Evolutionary conservation across 2,329 filamentous ascomycete genomes (phyloP).

Genomic region (Rhytidhysteron rufulum): DNA sequence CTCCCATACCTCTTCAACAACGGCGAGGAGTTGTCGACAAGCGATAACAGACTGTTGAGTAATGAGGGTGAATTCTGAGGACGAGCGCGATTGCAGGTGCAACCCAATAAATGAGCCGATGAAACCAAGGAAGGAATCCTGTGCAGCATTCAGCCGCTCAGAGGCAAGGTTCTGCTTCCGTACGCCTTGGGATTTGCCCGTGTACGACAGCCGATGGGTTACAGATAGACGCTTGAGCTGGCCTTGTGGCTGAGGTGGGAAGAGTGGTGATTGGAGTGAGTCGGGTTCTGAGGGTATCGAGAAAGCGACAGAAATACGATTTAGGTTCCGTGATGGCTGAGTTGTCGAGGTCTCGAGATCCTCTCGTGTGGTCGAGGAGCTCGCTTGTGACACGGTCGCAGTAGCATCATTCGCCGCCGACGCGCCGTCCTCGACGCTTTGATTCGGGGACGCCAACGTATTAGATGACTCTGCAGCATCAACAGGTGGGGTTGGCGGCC

Average conservation of each 20-base stretch:
- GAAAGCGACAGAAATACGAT: slow-evolving; percentile 32
- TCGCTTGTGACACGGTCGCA: slow-evolving; percentile 31
- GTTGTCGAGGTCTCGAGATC: slow-evolving; percentile 22
- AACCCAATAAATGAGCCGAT: slow-evolving; percentile 92
- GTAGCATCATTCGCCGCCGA: slow-evolving; percentile 45
- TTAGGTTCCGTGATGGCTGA: slow-evolving; percentile 27
- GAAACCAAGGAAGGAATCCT: slow-evolving; percentile 86
- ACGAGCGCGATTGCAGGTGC: slow-evolving; percentile 87
- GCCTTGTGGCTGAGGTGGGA: slow-evolving; percentile 21
- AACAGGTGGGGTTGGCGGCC: slow-evolving; percentile 37
- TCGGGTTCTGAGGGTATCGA: slow-evolving; percentile 36
- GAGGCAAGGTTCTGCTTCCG: slow-evolving; percentile 74
- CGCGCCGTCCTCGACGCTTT: slow-evolving; percentile 17
- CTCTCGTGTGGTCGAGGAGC: slow-evolving; percentile 21
- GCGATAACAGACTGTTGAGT: slow-evolving; percentile 81
- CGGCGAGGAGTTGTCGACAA: slow-evolving; percentile 71
- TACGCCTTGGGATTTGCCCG: slow-evolving; percentile 60
- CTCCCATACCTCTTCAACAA: slow-evolving; percentile 78
- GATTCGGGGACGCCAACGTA: slow-evolving; percentile 22
- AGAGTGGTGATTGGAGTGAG: slow-evolving; percentile 25
- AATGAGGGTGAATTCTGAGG: slow-evolving; percentile 74
- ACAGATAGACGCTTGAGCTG: slow-evolving; percentile 48
- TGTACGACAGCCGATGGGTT: slow-evolving; percentile 74
- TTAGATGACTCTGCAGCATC: slow-evolving; percentile 27
- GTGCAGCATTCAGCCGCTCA: slow-evolving; percentile 71